Conservation (phyloP, 2,329 filamentous ascomycete genomes). For the Verticillium nubilum region DNA sequence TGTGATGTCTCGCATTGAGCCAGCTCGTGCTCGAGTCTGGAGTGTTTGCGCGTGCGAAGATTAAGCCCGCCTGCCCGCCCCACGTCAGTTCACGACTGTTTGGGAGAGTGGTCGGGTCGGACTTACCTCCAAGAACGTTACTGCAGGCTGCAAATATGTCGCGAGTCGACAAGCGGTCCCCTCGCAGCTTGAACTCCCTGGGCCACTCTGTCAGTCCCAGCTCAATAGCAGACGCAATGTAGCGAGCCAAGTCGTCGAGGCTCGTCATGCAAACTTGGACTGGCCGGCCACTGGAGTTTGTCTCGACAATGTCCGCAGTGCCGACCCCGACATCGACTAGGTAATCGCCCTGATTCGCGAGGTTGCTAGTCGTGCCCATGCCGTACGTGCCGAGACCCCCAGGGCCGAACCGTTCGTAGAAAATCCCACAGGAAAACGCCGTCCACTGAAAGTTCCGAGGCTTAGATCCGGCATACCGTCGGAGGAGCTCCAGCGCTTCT, state of each 20-base stretch:
- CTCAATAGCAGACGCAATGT: conserved; percentile 64
- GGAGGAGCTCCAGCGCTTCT: conserved; percentile 50
- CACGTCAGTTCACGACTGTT: neutral
- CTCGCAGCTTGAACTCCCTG: conserved; percentile 61
- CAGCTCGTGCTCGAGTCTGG: conserved; percentile 23
- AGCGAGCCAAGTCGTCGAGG: conserved; percentile 63
- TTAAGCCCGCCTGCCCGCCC: conserved; percentile 30
- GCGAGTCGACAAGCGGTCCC: conserved; percentile 57
- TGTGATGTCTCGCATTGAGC: conserved; percentile 31
- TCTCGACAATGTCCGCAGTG: conserved; percentile 55
- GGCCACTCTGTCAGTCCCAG: conserved; percentile 59
- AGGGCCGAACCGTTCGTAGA: conserved; percentile 70
- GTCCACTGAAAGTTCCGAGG: conserved; percentile 58
- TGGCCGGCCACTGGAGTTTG: conserved; percentile 40
- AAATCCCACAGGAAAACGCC: conserved; percentile 66
- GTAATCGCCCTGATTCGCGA: conserved; percentile 56
- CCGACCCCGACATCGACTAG: conserved; percentile 56
- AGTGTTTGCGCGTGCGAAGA: conserved; percentile 29
- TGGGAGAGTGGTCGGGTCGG: neutral
- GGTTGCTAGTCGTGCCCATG: conserved; percentile 52
- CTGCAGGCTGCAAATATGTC: conserved; percentile 50
- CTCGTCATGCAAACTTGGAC: conserved; percentile 64
- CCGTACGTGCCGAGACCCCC: conserved; percentile 55
- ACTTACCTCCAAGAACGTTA: conserved; percentile 42
- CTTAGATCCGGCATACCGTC: conserved; percentile 41